These are phyloP conservation scores for Eucalyptus cloeziana DNA, from an alignment of 345 rosid genomes.

Conservation along the genomic window DNA sequence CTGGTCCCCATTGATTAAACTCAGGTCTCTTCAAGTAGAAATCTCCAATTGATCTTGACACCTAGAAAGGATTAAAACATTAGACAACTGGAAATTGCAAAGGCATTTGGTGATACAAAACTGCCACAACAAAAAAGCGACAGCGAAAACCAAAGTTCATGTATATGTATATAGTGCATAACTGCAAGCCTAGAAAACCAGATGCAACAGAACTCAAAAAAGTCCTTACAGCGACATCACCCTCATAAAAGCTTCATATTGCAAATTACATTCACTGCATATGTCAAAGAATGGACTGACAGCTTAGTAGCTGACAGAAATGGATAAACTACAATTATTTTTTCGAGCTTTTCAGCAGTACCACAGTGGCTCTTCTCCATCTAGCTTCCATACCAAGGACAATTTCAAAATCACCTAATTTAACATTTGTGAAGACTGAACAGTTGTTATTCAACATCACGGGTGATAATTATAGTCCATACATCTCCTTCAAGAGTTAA, in stretches of 20 bases:
- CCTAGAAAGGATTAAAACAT: background rate
- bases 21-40: conserved; percentile 2
- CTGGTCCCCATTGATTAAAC: background rate
- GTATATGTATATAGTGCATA: background rate
- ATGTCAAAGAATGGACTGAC: background rate
- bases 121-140: background rate
- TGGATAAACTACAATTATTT: background rate
- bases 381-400: background rate
- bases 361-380: background rate
- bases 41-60: conserved; percentile 6
- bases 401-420: background rate
- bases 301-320: background rate
- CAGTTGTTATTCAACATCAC: background rate
- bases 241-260: background rate
- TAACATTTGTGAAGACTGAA: background rate
- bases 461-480: background rate
- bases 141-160: background rate
- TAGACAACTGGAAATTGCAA: background rate
- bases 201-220: background rate
- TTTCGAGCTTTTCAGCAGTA: background rate
- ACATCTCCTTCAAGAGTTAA: background rate
- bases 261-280: background rate
- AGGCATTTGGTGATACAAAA: background rate
- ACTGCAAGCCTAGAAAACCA: background rate
- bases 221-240: background rate